Evolutionary conservation across 352 stramenopile species (phyloP).

Genomic region (Blastocystis sp.): DNA sequence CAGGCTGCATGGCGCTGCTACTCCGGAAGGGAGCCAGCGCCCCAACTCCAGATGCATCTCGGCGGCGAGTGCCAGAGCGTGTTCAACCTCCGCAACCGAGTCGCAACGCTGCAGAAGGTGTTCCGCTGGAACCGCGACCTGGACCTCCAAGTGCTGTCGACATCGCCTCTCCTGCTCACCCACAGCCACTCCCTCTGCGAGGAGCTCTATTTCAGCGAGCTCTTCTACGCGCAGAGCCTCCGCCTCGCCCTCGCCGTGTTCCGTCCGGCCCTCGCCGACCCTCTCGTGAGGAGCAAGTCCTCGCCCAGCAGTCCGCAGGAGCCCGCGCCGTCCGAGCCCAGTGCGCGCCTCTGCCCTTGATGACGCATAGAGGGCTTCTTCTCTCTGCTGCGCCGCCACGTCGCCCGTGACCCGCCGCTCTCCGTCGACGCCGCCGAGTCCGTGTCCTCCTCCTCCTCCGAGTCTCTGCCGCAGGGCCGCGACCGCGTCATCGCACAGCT

Average conservation of each 20-base stretch:
- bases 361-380: neutral
- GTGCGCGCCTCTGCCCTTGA: neutral
- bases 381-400: neutral
- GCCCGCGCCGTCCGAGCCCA: neutral
- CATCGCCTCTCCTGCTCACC: neutral
- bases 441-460: neutral
- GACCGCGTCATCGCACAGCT: neutral
- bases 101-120: neutral
- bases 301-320: neutral
- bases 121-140: neutral
- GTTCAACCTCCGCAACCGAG: neutral
- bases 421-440: neutral
- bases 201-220: slow-evolving; percentile 23
- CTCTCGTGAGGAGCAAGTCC: neutral
- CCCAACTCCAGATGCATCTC: neutral
- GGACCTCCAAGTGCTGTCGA: neutral
- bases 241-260: neutral
- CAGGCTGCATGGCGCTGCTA: slow-evolving; percentile 8
- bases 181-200: slow-evolving; percentile 50
- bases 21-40: neutral
- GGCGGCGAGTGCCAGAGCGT: neutral
- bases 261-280: neutral
- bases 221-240: neutral
- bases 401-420: neutral
- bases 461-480: neutral